Evolutionary conservation across 1,284 basidiomycete genomes (phyloP), one percentile per base, ranked within the genome.

Genomic region (Pisolithus thermaeus): DNA sequence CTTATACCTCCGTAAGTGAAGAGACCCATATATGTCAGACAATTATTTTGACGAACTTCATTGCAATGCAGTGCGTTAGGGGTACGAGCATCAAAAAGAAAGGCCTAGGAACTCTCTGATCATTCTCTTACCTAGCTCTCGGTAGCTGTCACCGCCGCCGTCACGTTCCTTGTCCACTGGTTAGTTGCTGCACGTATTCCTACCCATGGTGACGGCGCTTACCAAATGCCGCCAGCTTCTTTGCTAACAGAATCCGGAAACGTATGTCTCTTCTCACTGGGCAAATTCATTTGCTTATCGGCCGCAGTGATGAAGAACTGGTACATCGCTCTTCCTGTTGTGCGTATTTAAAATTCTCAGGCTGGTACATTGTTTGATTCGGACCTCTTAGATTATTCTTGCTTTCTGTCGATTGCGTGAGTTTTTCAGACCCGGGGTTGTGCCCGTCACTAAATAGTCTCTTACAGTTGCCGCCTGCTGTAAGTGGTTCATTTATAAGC

Each of bases 111-210:
- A 2, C 22, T 2, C 25, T 3, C 3, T 1, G 18, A 48, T 30
- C 6, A 9, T 45, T 23, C 1, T 8, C n/a, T 11, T 18, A 25
- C 42, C 43, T 44, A 66, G 64, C 64, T 66, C 14, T 66, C 64
- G 37, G 64, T 66, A 8, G 64, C 64, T 1, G 56, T 66, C 7
- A 66, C 64, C 8, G 64, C 64, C 16, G 12, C 32, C 3, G 53
- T 66, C n/a, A 66, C 64, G 0, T 66, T 66, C 51, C 56, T 69
- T 52, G 64, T 66, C 38, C 64, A 66, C 23, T 68, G 64, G 64
- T 67, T 0, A 3, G 64, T 50, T 23, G 18, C 36, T n/a, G 2
- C 18, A 1, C 44, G 1, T 7, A 20, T 12, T 35, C 16, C 11
- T 46, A 27, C 25, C 25, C 25, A 6, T 7, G 11, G 6, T 12